A percentile compares a stretch with the other conserved stretches of the same genome.
These are phyloP conservation scores for Miamiensis avidus DNA, from an alignment of 169 alveolate species.

Conservation along the genomic window DNA sequence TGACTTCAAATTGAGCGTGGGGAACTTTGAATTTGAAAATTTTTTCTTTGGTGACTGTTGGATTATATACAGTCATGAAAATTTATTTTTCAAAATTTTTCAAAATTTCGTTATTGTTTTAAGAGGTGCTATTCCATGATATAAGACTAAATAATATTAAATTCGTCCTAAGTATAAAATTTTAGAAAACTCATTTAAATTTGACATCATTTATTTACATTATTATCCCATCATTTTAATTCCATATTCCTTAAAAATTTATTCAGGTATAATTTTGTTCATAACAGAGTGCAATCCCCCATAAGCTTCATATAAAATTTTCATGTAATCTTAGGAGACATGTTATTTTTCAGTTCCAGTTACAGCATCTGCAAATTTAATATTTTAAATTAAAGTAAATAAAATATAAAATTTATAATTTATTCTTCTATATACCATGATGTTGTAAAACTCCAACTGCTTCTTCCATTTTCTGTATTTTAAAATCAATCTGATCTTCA, in stretches of 20 bases:
- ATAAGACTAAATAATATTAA: too few relatives aligned
- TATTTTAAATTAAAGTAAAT: too few relatives aligned
- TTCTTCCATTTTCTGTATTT: constrained; percentile 39
- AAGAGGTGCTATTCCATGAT: too few relatives aligned
- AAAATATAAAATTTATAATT: too few relatives aligned
- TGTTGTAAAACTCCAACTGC: constrained; percentile 45
- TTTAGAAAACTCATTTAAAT: too few relatives aligned
- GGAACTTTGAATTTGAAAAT: constrained; percentile 33
- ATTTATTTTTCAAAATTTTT: constrained; percentile 16
- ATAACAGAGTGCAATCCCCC: background rate
- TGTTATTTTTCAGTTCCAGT: constrained; percentile 69
- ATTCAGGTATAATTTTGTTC: background rate
- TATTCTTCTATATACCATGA: too few relatives aligned
- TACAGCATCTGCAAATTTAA: constrained; percentile 74
- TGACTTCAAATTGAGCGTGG: background rate
- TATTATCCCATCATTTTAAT: background rate
- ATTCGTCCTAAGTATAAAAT: too few relatives aligned
- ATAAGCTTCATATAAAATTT: constrained; percentile 27
- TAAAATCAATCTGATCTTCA: background rate
- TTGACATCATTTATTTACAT: constrained; percentile 5
- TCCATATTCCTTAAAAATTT: background rate
- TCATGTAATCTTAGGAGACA: constrained; percentile 62
- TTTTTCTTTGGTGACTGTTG: constrained; percentile 12
- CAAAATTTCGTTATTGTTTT: too few relatives aligned
- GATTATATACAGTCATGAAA: constrained; percentile 24